phyloP scores from a whole-genome alignment of 2,329 filamentous ascomycete species.

The Trichoderma sp. region DNA sequence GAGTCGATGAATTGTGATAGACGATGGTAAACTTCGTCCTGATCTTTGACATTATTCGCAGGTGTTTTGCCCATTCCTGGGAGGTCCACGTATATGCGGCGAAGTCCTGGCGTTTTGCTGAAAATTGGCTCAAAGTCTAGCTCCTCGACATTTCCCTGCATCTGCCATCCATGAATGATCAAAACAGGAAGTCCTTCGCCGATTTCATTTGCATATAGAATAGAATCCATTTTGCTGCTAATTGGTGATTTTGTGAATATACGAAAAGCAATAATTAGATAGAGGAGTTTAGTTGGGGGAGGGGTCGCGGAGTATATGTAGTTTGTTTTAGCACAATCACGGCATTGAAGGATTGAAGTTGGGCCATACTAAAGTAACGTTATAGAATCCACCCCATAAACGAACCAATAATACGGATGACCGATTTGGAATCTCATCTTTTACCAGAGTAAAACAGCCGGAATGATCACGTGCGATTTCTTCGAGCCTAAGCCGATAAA shows the following conservation, averaged over 20 bases:
- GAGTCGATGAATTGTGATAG: constrained; percentile 13
- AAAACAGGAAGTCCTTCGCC: constrained; percentile 18
- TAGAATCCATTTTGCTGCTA: background rate
- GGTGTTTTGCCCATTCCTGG: constrained; percentile 20
- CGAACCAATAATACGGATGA: background rate
- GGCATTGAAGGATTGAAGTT: background rate
- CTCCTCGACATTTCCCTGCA: constrained; percentile 14
- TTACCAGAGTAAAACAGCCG: background rate
- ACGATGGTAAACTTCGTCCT: constrained; percentile 17
- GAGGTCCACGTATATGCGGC: constrained; percentile 20
- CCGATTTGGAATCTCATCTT: background rate
- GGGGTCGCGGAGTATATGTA: no score
- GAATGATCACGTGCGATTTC: no score
- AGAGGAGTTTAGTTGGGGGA: background rate
- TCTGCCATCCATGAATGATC: constrained; percentile 20
- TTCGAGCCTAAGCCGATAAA: no score
- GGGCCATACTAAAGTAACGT: no score
- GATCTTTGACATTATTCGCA: background rate
- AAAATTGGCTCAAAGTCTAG: constrained; percentile 21
- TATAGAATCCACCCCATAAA: background rate
- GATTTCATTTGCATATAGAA: constrained; percentile 11
- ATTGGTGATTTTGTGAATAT: background rate
- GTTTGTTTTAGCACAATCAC: background rate
- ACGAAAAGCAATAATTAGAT: background rate
- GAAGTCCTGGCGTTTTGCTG: constrained; percentile 13